phyloP scores from a whole-genome alignment of 768 basidiomycete species.

The Lepiota brunneoincarnata region DNA sequence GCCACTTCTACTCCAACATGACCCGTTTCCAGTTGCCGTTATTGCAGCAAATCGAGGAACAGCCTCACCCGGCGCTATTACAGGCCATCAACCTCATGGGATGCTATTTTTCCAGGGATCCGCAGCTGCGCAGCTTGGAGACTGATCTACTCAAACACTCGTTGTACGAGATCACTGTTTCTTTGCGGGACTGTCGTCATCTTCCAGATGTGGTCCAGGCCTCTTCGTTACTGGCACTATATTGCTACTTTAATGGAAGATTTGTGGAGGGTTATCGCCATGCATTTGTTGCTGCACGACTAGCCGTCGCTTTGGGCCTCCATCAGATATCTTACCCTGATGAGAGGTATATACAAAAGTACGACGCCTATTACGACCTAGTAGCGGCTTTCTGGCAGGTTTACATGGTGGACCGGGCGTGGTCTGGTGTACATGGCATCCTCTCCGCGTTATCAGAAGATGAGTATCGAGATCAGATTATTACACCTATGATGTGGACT shows the following conservation, averaged over 20 bases:
- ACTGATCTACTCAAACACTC: conserved; percentile 46
- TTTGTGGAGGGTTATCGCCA: conserved; percentile 60
- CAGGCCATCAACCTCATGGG: conserved; percentile 63
- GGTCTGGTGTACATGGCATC: conserved; percentile 54
- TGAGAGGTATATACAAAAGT: conserved; percentile 16
- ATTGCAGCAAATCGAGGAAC: conserved; percentile 7
- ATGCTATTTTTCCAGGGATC: conserved; percentile 48
- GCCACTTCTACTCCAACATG: conserved; percentile 52
- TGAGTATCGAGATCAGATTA: conserved; percentile 43
- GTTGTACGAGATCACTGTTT: conserved; percentile 47
- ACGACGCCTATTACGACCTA: conserved; percentile 28
- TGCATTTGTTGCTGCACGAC: conserved; percentile 56
- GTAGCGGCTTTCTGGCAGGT: conserved; percentile 61
- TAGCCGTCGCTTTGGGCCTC: conserved; percentile 58
- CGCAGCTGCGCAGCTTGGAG: conserved; percentile 40
- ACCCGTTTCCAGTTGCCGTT: conserved; percentile 32
- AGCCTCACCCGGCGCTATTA: conserved; percentile 55
- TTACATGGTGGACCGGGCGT: conserved; percentile 59
- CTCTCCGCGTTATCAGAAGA: conserved; percentile 53
- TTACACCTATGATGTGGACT: conserved; percentile 43
- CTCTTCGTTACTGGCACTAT: conserved; percentile 55
- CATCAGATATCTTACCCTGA: conserved; percentile 44
- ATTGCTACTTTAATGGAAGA: conserved; percentile 56
- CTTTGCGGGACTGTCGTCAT: conserved; percentile 53
- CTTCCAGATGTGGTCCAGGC: conserved; percentile 60